Base-by-base conservation (phyloP, 1,139 yeast species). In the Groenewaldozyma sp. region DNA sequence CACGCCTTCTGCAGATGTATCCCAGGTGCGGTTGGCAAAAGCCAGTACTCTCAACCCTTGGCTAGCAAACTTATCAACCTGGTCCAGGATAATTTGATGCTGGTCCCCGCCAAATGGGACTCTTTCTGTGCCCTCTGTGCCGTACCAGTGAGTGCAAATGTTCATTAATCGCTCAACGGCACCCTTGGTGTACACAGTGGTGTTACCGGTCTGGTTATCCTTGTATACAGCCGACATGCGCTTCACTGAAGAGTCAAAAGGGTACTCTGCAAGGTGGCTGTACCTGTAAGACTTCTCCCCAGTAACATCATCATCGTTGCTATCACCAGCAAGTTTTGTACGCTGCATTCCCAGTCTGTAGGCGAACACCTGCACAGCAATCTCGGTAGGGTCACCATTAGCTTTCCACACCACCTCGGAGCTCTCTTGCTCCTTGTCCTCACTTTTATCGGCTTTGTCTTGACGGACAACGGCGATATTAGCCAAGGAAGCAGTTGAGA, bases 321-420 rank as follows among this genome's bases (percentile, higher is more conserved):
- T 21, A 13, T 10, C 29, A 24, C 6, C 27, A 13, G 17, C 24
- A 31, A 24, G 13, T 20, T 17, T 34, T 21, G 28, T 21, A 9
- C 16, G 14, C 3, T 13, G 10, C 34, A 52, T 60, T 70, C 70
- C 72, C 35, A 78, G 59, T 48, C 91, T 68, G 29, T 74, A 62
- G 14, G 76, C 71, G 55, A 82, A 81, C 0, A 82, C 87, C 53
- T 82, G 83, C 46, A 82, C 78, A 11, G 94, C 91, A 53, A 80
- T 75, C 61, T 82, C 94, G 2, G 94, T 82, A 28, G 94, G 87
- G 56, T 82, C 94, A 40, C 93, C 94, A 52, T 77, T 79, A 13
- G 84, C 86, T 51, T 74, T 75, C 91, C 93, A 82, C 16, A 62
- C 64, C 13, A 50, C 43, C 6, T 56, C 57, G 21, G 54, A 53